These are phyloP conservation scores for Coleophoma cylindrospora DNA, from an alignment of 2,329 filamentous ascomycete genomes.

Conservation along the genomic window DNA sequence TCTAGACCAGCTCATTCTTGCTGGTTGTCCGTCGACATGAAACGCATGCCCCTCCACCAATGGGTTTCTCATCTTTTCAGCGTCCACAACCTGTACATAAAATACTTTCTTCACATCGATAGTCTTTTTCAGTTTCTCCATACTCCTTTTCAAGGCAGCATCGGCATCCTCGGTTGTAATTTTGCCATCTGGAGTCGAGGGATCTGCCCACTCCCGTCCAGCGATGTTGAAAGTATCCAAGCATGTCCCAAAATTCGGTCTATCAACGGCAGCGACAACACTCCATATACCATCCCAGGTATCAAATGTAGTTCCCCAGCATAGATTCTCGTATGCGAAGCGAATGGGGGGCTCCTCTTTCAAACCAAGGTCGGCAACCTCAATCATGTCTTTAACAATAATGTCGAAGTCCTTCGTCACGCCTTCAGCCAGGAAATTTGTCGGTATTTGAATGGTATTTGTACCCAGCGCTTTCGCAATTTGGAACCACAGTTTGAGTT, in stretches of 20 bases:
- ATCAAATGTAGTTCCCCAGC: conserved; percentile 67
- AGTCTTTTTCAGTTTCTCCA: conserved; percentile 9
- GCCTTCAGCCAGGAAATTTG: conserved; percentile 50
- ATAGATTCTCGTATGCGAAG: conserved; percentile 69
- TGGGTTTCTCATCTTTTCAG: neutral
- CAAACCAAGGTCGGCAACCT: conserved; percentile 63
- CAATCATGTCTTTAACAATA: conserved; percentile 56
- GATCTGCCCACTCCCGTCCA: conserved; percentile 65
- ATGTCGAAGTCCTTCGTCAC: conserved; percentile 45
- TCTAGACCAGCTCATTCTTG: conserved; percentile 72
- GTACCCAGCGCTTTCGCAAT: conserved; percentile 59
- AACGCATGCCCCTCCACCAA: conserved; percentile 15
- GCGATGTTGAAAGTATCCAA: conserved; percentile 76
- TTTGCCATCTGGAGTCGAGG: conserved; percentile 44
- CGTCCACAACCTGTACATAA: conserved; percentile 63
- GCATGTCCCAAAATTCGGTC: conserved; percentile 69
- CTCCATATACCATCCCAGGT: conserved; percentile 70
- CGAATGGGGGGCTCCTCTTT: conserved; percentile 48
- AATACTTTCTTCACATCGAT: conserved; percentile 64
- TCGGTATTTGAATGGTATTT: conserved; percentile 68
- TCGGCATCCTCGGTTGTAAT: conserved; percentile 51
- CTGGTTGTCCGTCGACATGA: conserved; percentile 50
- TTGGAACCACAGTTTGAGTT: conserved; percentile 66
- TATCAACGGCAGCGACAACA: conserved; percentile 56
- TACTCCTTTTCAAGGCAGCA: conserved; percentile 37